Base-by-base conservation (phyloP, 2,329 filamentous ascomycete genomes). In the Aureobasidium sp. region DNA sequence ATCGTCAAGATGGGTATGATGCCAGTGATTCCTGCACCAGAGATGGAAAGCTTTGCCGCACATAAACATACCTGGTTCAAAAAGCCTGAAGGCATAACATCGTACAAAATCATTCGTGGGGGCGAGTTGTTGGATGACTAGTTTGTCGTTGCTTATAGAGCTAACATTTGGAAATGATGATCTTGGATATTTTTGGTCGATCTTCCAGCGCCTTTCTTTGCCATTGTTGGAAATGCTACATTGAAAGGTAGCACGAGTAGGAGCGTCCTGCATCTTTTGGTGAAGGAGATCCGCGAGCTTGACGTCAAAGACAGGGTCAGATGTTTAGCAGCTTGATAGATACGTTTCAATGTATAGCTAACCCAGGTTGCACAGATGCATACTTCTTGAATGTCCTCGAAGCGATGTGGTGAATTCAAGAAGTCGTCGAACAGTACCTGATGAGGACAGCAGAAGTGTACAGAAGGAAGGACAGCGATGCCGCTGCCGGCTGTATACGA, bases 1-100 rank as follows among this genome's bases (percentile, higher is more conserved):
- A 71, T 82, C 10, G 52, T 82, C 56, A 82, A 82, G 68, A 75
- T 81, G 72, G 80, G 80, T 12, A 78, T 82, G 47, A 80, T 79
- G 64, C 77, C 77, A 3, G 69, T 76, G 5, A 80, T 80, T 32
- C 78, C 79, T 5, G 68, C 72, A 62, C 79, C 79, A 0, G 78
- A 80, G 64, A 71, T 70, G 51, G 79, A 81, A 67, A 72, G 67
- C 17, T 81, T 81, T 68, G 75, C 72, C 3, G 60, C 67, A 23
- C 74, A 78, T 64, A 71, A 74, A 53, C 77, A 80, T 64, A 66
- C 67, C 2, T 81, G 79, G 78, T 72, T 78, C 65, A 74, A 72
- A 8, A 70, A 67, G 57, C 73, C 75, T 68, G 69, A 72, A 0
- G 75, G 70, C 2, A 62, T 78, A 23, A 67, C 70, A 29, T 72